phyloP scores from a whole-genome alignment of 495 filamentous ascomycete genomes.

The Penicillium cataractarum region DNA sequence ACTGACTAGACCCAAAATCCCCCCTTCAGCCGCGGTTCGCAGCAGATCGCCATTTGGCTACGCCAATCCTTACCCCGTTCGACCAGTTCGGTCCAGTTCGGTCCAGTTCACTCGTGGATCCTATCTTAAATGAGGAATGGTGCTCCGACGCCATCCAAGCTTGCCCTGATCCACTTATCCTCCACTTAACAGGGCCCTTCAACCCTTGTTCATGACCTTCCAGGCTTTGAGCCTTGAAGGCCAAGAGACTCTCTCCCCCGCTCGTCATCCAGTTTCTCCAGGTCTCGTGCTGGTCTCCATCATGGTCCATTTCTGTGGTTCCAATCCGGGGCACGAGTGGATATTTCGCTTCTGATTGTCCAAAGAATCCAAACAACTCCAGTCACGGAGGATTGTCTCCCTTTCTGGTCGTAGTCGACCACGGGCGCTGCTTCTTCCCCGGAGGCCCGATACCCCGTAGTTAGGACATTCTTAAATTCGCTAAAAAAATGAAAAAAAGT shows the following conservation, averaged over 20 bases:
- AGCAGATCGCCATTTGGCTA: slow-evolving; percentile 32
- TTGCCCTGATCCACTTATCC: slow-evolving; percentile 12
- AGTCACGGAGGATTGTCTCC: slow-evolving; percentile 4
- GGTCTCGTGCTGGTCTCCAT: slow-evolving; percentile 3
- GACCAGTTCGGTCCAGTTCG: not conserved
- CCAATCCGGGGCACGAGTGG: not conserved
- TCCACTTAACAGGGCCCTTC: too few relatives aligned
- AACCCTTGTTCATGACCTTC: too few relatives aligned
- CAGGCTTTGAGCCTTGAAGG: not conserved
- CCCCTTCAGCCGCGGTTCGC: slow-evolving; percentile 27
- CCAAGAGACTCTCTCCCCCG: not conserved
- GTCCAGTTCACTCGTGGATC: slow-evolving; percentile 29
- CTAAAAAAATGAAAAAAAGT: not conserved
- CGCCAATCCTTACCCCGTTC: slow-evolving; percentile 22
- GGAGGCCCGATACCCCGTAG: slow-evolving; percentile 9
- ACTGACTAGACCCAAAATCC: not conserved
- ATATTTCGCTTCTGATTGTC: not conserved
- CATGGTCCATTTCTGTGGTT: not conserved
- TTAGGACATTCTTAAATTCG: not conserved
- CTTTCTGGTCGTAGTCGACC: slow-evolving; percentile 1
- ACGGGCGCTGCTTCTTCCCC: slow-evolving; percentile 5
- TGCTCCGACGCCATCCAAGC: slow-evolving; percentile 22
- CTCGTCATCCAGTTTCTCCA: not conserved
- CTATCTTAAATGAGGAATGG: slow-evolving; percentile 20
- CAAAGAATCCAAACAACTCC: not conserved